Base-by-base conservation (phyloP, 176 grass and related monocot species). In the Hsuehochloa calcarea region DNA sequence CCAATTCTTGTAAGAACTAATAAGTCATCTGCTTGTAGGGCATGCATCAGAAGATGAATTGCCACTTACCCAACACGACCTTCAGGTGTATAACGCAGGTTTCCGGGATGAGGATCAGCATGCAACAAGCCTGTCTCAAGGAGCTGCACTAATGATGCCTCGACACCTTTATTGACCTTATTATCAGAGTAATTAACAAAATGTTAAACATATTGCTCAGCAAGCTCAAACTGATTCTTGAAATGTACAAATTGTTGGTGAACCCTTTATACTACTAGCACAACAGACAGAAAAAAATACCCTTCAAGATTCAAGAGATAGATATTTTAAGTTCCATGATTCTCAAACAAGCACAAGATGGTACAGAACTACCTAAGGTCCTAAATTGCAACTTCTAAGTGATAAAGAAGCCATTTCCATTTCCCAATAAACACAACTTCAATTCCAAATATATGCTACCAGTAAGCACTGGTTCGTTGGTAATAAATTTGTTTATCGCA, bases 71-170 rank as follows among this genome's bases (percentile, higher is more conserved):
- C 96, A 31, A 98, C 89, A 80, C 80, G 27, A 5, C 96, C 89
- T 62, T 98, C 96, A 90, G 91, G 82, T 77, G 91, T 98, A 85
- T 95, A 98, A 77, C 89, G 85, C 85, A 95, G 70, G 84, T 98
- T 98, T 26, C 96, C 96, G 40, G 93, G 87, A 91, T 98, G 96
- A 77, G 96, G 96, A 74, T 98, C 93, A 46, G 96, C 96, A 89
- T 98, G 96, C 72, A 98, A 83, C 78, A 98, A 87, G 50, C 96
- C 96, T 65, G 93, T 98, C n/a, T 98, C 96, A 35, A 98, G 91
- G 76, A 98, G 96, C 86, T 98, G 96, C 40, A 95, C 82, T 81
- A 95, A 60, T 74, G 96, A 91, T 81, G 93, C 82, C 65, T 93
- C 90, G 13, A 93, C 93, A 61, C 96, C 91, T 93, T 98, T 98